phyloP scores from a whole-genome alignment of 2,329 filamentous ascomycete genomes.

The Whalleya microplaca region DNA sequence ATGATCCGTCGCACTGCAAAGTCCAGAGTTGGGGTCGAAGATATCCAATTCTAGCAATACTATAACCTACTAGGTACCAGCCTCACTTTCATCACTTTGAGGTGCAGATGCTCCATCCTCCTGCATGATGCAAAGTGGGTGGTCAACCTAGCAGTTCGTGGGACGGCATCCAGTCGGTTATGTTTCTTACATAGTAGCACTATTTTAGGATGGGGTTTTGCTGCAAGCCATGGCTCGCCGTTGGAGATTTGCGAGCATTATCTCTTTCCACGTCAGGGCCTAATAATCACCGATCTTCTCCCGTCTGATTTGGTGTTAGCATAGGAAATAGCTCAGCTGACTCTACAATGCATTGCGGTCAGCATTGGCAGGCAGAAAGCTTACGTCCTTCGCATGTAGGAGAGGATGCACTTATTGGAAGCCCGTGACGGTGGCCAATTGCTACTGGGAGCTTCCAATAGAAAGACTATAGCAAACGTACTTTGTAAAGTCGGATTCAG shows the following conservation, averaged over 20 bases:
- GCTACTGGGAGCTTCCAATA: not conserved
- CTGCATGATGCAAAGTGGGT: conserved; percentile 29
- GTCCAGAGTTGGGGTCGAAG: conserved; percentile 15
- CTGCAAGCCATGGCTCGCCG: conserved; percentile 11
- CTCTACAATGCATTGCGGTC: not conserved
- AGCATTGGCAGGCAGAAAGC: not conserved
- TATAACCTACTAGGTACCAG: conserved; percentile 15
- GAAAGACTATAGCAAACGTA: not conserved
- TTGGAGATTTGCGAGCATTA: conserved; percentile 6
- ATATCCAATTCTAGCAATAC: conserved; percentile 19
- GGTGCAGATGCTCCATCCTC: conserved; percentile 24
- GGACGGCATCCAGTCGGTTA: conserved; percentile 13
- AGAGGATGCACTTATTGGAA: not conserved
- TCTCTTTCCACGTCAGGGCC: not conserved
- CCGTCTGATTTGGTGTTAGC: not conserved
- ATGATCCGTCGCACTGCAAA: conserved; percentile 13
- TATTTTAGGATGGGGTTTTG: conserved; percentile 28
- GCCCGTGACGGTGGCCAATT: not conserved
- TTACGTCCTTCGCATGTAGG: not conserved
- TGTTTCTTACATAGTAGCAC: conserved; percentile 10
- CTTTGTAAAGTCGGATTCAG: not conserved
- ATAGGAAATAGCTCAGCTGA: not conserved
- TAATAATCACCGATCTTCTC: not conserved
- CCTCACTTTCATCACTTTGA: conserved; percentile 18
- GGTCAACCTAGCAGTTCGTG: conserved; percentile 18